A percentile compares a stretch with the other conserved stretches of the same genome.
phyloP scores from a whole-genome alignment of 371 early-diverging fungal species.

The Saksenaea vasiformis region DNA sequence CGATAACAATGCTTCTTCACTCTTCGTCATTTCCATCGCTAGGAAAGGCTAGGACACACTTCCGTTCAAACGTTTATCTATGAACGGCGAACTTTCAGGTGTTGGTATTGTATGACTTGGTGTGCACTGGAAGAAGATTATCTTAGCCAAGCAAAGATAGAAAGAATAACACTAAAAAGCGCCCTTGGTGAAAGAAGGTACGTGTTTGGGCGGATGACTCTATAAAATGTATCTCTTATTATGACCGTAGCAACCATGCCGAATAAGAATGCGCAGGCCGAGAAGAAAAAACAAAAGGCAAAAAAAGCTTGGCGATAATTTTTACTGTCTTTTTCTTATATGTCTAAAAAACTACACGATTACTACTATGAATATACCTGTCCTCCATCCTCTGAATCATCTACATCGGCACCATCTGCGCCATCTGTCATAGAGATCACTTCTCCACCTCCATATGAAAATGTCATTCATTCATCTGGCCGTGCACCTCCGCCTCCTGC shows the following conservation, averaged over 20 bases:
- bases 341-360: conserved; percentile 31
- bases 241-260: not conserved
- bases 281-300: not conserved
- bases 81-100: too few species aligned
- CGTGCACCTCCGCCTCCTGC: conserved; percentile 12
- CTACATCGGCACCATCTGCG: conserved; percentile 18
- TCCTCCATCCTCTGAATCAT: conserved; percentile 18
- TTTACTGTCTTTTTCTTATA: conserved; percentile 2
- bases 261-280: not conserved
- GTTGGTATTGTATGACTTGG: too few species aligned
- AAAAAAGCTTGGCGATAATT: conserved; percentile 2
- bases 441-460: conserved; percentile 35
- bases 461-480: conserved; percentile 9
- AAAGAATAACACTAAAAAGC: too few species aligned
- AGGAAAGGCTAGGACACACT: too few species aligned
- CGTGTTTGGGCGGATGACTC: too few species aligned
- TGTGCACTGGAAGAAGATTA: too few species aligned
- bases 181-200: too few species aligned
- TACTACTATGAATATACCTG: conserved; percentile 34
- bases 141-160: too few species aligned
- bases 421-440: conserved; percentile 4
- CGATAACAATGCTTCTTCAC: too few species aligned
- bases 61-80: too few species aligned
- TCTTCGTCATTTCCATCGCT: too few species aligned
- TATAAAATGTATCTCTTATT: too few species aligned